Evolutionary conservation across 1,284 basidiomycete species (phyloP), one percentile per base, ranked within the genome.

Genomic region (Lentinula novae-zelandiae): DNA sequence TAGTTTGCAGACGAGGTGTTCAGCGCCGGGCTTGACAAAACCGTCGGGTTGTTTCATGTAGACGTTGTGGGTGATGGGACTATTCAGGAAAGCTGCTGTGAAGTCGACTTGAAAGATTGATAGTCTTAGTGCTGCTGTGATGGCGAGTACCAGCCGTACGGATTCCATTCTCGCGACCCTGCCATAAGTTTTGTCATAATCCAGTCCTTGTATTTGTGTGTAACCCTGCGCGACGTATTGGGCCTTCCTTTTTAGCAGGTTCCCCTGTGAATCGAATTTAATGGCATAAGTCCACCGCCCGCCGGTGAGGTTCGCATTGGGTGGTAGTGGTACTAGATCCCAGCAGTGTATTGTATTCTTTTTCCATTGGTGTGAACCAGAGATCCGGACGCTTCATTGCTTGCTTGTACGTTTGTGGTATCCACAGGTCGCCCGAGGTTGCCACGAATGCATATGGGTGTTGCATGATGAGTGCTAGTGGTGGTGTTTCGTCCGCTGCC

Each of bases 1-100:
- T 1, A 80, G 63, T 20, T 64, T 57, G 70, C 73, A 74, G 6
- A 76, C 71, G 63, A 66, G 68, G 36, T 66, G 60, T 59, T 71
- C 66, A 52, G 70, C 67, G 0, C 66, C 66, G 0, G 40, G 51
- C 34, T 71, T 72, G 34, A 68, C 67, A 59, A 75, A 75, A 5
- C 71, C 73, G 7, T 65, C 51, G 3, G 42, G 42, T 5, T 44
- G 42, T 44, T 44, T 44, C 42, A 44, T 44, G 8, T 44, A 44
- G 13, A 44, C 42, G 5, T 44, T 5, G 13, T 44, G 42, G 6
- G 42, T 44, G 2, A 44, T 44, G 5, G 42, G 42, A 5, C 42
- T 44, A 44, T 44, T 44, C 1, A 44, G 13, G 42, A 44, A 44
- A 5, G 42, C 42, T n/a, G 10, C 42, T 2, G 9, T 44, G 13